These are phyloP conservation scores for Pisolithus orientalis DNA, from an alignment of 768 basidiomycete genomes.

Conservation along the genomic window DNA sequence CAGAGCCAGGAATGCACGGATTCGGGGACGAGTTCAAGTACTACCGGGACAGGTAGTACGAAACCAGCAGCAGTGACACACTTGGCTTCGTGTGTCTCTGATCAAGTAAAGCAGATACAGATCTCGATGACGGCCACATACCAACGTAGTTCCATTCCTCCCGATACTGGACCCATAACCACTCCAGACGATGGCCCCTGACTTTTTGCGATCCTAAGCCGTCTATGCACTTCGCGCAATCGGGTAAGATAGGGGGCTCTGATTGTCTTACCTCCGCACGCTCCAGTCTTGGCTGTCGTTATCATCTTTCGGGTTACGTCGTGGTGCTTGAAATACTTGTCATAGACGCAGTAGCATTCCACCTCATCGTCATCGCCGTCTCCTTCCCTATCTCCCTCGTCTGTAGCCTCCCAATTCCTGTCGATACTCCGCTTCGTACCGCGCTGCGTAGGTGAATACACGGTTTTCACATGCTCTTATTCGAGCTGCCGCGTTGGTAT, in stretches of 20 bases:
- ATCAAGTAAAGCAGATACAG: no score
- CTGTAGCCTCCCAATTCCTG: slow-evolving; percentile 4
- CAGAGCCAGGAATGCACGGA: no score
- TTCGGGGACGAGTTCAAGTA: no score
- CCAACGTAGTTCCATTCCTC: no score
- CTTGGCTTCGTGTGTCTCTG: no score
- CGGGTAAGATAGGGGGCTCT: slow-evolving; percentile 14
- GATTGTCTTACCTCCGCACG: slow-evolving; percentile 4
- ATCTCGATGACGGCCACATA: no score
- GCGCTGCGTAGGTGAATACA: slow-evolving; percentile 35
- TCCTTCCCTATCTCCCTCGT: background rate
- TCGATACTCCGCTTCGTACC: slow-evolving; percentile 43
- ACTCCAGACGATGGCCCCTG: background rate
- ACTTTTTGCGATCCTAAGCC: slow-evolving; percentile 6
- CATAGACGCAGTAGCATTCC: background rate
- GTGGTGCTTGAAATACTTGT: background rate
- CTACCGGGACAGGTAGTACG: no score
- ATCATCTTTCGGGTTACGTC: no score
- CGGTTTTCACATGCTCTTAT: slow-evolving; percentile 10
- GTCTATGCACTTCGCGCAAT: slow-evolving; percentile 7
- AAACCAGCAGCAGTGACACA: no score
- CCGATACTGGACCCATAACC: no score
- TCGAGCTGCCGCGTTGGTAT: background rate
- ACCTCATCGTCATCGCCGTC: background rate
- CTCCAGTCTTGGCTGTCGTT: no score